A percentile compares a stretch with the other conserved stretches of the same genome.
phyloP scores from a whole-genome alignment of 352 stramenopile species.

The Blastocystis sp. region DNA sequence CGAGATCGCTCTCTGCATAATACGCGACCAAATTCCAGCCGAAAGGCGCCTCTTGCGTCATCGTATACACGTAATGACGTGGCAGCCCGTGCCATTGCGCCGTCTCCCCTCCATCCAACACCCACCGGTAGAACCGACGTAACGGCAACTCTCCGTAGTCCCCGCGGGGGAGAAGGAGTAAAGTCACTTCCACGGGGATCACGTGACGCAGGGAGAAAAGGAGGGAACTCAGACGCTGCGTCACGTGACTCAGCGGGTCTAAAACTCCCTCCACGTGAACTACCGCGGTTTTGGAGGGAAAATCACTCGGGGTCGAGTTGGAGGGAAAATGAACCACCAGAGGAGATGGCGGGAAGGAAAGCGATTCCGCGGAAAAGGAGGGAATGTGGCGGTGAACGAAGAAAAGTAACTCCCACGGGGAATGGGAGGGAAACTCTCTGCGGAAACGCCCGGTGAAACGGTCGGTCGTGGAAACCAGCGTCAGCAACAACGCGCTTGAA shows the following conservation, averaged over 20 bases:
- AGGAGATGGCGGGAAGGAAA: conserved; percentile 60
- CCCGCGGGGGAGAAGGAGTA: conserved; percentile 63
- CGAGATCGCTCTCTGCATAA: conserved; percentile 44
- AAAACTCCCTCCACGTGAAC: conserved; percentile 71
- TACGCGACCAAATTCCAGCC: conserved; percentile 27
- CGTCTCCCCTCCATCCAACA: conserved; percentile 65
- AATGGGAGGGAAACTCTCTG: too few relatives aligned
- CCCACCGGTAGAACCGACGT: conserved; percentile 80
- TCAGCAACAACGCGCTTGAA: background rate
- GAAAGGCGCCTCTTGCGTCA: conserved; percentile 61
- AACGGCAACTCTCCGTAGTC: conserved; percentile 76
- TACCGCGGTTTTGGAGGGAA: conserved; percentile 62
- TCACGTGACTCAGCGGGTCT: conserved; percentile 75
- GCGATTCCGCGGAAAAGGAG: conserved; percentile 57
- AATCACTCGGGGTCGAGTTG: too few relatives aligned
- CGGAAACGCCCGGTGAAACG: background rate
- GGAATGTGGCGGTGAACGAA: background rate
- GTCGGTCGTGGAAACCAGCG: background rate
- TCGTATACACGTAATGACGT: conserved; percentile 66
- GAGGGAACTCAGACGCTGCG: conserved; percentile 75
- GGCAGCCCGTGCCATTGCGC: conserved; percentile 56
- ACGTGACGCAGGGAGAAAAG: conserved; percentile 62
- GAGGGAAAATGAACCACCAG: too few relatives aligned
- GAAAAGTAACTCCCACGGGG: background rate
- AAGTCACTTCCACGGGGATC: conserved; percentile 58